Conservation (phyloP, 495 filamentous ascomycete genomes). For the Aspergillus asperescens region DNA sequence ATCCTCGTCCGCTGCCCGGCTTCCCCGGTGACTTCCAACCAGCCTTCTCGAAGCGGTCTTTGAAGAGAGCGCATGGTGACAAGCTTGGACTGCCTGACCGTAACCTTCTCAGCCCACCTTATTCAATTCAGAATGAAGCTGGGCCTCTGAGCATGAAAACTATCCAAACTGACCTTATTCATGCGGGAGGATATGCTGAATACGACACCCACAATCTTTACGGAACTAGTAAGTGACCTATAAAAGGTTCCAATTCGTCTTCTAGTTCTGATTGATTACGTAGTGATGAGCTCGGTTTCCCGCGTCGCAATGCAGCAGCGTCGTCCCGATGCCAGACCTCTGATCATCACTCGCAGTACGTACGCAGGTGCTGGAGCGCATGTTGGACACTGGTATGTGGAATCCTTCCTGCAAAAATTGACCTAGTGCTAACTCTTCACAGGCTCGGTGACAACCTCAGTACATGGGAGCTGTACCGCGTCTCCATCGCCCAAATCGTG, state of each 20-base stretch:
- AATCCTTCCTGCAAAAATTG: background rate
- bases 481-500: slow-evolving; percentile 62
- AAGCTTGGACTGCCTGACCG: slow-evolving; percentile 55
- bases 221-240: slow-evolving; percentile 54
- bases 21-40: slow-evolving; percentile 71
- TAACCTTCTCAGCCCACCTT: slow-evolving; percentile 66
- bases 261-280: slow-evolving; percentile 1
- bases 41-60: slow-evolving; percentile 13
- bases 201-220: slow-evolving; percentile 87
- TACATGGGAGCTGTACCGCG: slow-evolving; percentile 66
- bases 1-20: slow-evolving; percentile 60
- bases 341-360: slow-evolving; percentile 80
- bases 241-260: too few relatives aligned
- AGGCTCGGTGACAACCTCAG: slow-evolving; percentile 75
- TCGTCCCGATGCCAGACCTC: slow-evolving; percentile 60
- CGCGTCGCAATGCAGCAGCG: slow-evolving; percentile 63
- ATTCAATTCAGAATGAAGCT: slow-evolving; percentile 67
- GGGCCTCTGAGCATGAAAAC: slow-evolving; percentile 69
- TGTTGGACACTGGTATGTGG: slow-evolving; percentile 69
- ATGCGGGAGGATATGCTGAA: slow-evolving; percentile 61
- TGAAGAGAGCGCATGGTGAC: slow-evolving; percentile 8
- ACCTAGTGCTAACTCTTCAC: background rate
- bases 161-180: slow-evolving; percentile 66
- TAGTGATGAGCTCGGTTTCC: slow-evolving; percentile 70
- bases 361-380: slow-evolving; percentile 73